phyloP scores from a whole-genome alignment of 768 basidiomycete species.

The Phylloporus sp. region DNA sequence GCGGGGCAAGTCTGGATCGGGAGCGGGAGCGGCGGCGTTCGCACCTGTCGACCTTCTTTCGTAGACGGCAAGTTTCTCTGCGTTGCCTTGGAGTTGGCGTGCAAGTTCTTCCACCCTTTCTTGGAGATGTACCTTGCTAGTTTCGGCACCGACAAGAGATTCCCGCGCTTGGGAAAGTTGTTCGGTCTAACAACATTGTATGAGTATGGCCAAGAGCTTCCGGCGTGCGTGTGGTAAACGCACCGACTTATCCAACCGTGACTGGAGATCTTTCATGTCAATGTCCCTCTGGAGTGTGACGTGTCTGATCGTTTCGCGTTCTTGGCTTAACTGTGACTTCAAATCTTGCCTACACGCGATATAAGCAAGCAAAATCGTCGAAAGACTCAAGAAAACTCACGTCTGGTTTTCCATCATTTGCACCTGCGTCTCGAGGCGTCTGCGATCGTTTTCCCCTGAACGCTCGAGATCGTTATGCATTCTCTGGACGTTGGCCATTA shows the following conservation, averaged over 20 bases:
- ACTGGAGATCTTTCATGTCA: constrained; percentile 70
- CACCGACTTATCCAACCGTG: constrained; percentile 66
- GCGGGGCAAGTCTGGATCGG: constrained; percentile 46
- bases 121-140: constrained; percentile 74
- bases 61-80: constrained; percentile 84
- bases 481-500: constrained; percentile 85
- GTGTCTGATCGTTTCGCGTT: constrained; percentile 71
- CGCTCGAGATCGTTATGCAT: constrained; percentile 87
- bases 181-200: constrained; percentile 39
- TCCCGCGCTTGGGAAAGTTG: constrained; percentile 69
- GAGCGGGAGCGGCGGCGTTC: constrained; percentile 28
- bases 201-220: constrained; percentile 7
- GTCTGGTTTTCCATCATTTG: constrained; percentile 74
- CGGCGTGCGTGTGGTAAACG: constrained; percentile 19
- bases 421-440: constrained; percentile 74
- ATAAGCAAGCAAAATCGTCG: not conserved
- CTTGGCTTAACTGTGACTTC: constrained; percentile 61
- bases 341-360: constrained; percentile 59
- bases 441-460: constrained; percentile 76
- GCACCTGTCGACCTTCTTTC: constrained; percentile 52
- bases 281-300: constrained; percentile 76
- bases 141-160: constrained; percentile 64
- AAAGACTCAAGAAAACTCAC: constrained; percentile 38
- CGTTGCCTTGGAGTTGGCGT: constrained; percentile 66
- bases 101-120: constrained; percentile 46